Percentiles rank a stretch among this genome's conserved stretches.
Conservation (phyloP, 2,329 filamentous ascomycete genomes). For the Arthrobotrys musiformis region DNA sequence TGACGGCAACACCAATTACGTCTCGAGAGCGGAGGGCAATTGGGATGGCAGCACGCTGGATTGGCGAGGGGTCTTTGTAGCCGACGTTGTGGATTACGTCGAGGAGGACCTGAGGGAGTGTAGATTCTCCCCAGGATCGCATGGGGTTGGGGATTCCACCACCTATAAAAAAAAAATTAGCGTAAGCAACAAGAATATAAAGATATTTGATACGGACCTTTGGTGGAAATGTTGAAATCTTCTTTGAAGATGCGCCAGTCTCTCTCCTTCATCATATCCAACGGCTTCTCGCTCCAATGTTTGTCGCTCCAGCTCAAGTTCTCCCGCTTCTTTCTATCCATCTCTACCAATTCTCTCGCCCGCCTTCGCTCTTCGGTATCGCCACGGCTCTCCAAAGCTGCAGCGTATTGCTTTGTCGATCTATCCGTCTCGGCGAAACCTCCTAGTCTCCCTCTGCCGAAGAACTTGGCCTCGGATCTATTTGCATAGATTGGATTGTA, state of each 20-base stretch:
- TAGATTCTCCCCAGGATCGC: slow-evolving; percentile 90
- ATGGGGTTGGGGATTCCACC: slow-evolving; percentile 93
- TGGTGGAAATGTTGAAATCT: slow-evolving; percentile 95
- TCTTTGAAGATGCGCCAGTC: slow-evolving; percentile 99
- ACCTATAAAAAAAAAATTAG: slow-evolving; percentile 44
- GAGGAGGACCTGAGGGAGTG: slow-evolving; percentile 78
- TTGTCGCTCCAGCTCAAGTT: slow-evolving; percentile 81
- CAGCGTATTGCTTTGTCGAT: slow-evolving; percentile 71
- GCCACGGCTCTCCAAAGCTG: slow-evolving; percentile 79
- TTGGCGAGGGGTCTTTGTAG: slow-evolving; percentile 89
- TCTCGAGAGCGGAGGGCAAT: slow-evolving; percentile 92
- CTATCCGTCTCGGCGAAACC: slow-evolving; percentile 68
- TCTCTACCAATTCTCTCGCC: slow-evolving; percentile 83
- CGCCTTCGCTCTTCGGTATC: slow-evolving; percentile 78
- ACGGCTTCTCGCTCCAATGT: slow-evolving; percentile 93
- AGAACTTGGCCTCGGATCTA: slow-evolving; percentile 75
- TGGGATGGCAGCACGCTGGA: slow-evolving; percentile 93
- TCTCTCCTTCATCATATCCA: slow-evolving; percentile 93
- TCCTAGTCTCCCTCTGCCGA: slow-evolving; percentile 74
- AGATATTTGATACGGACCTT: slow-evolving; percentile 68
- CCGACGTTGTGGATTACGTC: slow-evolving; percentile 85
- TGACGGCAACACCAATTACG: slow-evolving; percentile 97
- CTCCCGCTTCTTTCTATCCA: slow-evolving; percentile 81
- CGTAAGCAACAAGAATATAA: background rate
- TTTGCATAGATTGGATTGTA: slow-evolving; percentile 84